Base-by-base conservation (phyloP, 2,329 filamentous ascomycete species). In the Domatiomyces globalis region DNA sequence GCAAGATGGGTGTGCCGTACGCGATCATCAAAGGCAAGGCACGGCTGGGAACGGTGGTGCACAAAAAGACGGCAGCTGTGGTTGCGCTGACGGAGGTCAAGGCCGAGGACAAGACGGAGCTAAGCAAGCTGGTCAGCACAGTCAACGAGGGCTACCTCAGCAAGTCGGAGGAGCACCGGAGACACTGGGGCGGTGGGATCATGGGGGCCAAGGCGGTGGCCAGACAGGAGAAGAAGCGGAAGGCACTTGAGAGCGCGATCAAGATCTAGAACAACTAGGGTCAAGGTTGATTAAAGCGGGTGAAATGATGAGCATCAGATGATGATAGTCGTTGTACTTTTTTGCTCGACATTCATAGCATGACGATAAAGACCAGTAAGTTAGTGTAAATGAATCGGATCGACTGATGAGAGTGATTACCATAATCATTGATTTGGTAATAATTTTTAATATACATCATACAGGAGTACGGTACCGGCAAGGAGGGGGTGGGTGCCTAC, bases 21-120 rank as follows among this genome's bases (percentile, higher is more conserved):
- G 92, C 89, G 70, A 96, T 98, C 66, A 82, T 98, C 71, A 98
- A 98, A 87, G 92, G 92, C 78, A 98, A 98, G 86, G 92, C 92
- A 63, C 84, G 92, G 76, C 87, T 98, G 67, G 92, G 92, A 65
- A 96, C 92, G 57, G 90, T 98, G 64, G 90, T 98, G 63, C 90
- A 98, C 85, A 95, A 98, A 85, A 98, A 98, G 92, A 98, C 92
- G 63, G 88, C 92, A 64, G 92, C 92, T 61, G 92, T 95, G 63
- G 80, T 96, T 64, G 92, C 92, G 65, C 70, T 98, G 65, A 95
- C 92, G 57, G 94, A 98, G 79, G 87, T 95, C 69, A 89, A 92
- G 72, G 80, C 85, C 48, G 92, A 98, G 81, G 94, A 98, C 80
- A 96, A 96, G 86, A 82, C 77, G 63, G 94, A 96, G 81, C 84